Evolutionary conservation across 2,329 filamentous ascomycete genomes (phyloP).

Genomic region (Penicillium sp.): DNA sequence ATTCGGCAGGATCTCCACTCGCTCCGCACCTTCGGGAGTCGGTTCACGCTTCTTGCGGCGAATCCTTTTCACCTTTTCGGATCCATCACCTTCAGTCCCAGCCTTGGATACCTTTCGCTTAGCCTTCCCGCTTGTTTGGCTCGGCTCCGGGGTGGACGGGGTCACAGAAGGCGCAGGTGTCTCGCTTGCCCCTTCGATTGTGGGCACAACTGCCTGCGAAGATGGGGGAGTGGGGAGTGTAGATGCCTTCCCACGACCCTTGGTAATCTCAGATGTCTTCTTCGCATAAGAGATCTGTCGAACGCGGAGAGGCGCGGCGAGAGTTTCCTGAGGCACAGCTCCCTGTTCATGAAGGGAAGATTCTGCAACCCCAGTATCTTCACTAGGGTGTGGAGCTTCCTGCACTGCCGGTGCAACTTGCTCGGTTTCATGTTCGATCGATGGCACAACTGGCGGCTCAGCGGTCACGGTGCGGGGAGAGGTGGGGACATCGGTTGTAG

Average conservation of each 20-base stretch:
- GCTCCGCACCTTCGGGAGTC: constrained; percentile 48
- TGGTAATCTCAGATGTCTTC: constrained; percentile 14
- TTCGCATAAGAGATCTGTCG: constrained; percentile 4
- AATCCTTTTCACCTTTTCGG: constrained; percentile 22
- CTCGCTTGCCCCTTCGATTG: constrained; percentile 18
- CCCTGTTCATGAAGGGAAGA: constrained; percentile 7
- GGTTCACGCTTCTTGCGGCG: constrained; percentile 37
- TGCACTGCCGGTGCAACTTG: background rate
- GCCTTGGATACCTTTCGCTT: constrained; percentile 27
- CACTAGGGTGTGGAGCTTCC: constrained; percentile 5
- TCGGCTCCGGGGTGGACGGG: constrained; percentile 22
- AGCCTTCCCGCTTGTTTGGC: constrained; percentile 19
- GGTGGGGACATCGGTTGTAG: constrained; percentile 18
- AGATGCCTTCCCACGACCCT: constrained; percentile 6
- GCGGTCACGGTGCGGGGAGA: constrained; percentile 10
- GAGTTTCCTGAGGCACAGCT: constrained; percentile 2
- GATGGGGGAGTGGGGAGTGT: constrained; percentile 21
- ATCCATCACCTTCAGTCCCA: constrained; percentile 21
- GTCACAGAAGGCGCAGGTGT: constrained; percentile 17
- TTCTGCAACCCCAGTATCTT: constrained; percentile 3
- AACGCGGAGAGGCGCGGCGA: constrained; percentile 8
- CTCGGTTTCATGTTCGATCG: constrained; percentile 14
- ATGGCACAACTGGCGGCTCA: constrained; percentile 14
- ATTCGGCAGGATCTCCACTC: constrained; percentile 50
- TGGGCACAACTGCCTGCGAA: constrained; percentile 22